Conservation (phyloP, 2,329 filamentous ascomycete species). For the Raffaelea arxii region DNA sequence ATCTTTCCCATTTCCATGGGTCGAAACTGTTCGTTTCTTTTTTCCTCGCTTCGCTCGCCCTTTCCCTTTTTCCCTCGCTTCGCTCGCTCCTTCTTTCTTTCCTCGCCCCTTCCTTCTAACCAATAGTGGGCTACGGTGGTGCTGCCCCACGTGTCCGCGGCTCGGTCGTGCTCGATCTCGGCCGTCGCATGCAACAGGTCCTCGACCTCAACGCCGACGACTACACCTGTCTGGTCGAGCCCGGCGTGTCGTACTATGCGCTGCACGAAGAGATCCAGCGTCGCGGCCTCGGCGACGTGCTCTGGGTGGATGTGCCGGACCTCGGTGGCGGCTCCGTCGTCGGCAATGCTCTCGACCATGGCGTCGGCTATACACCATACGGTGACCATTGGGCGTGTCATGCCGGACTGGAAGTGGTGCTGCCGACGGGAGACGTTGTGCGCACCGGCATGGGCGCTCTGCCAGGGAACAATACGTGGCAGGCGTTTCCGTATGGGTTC, state of each 20-base stretch:
- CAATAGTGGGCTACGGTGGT: conserved; percentile 30
- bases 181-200: conserved; percentile 29
- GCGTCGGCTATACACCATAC: conserved; percentile 36
- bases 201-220: conserved; percentile 27
- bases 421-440: conserved; percentile 30
- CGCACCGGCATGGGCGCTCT: conserved; percentile 31
- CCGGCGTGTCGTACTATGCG: conserved; percentile 29
- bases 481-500: conserved; percentile 31
- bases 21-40: conserved; percentile 19
- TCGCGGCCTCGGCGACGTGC: conserved; percentile 21
- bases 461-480: conserved; percentile 28
- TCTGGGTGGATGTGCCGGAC: conserved; percentile 34
- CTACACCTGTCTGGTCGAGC: conserved; percentile 30
- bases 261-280: conserved; percentile 26
- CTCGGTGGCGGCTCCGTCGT: conserved; percentile 34
- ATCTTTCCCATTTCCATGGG: conserved; percentile 28
- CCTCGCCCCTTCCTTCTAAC: not conserved
- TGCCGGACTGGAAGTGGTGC: conserved; percentile 32
- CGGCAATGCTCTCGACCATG: conserved; percentile 35
- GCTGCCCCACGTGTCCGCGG: conserved; percentile 31
- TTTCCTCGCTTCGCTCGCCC: too few relatives aligned
- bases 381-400: conserved; percentile 32
- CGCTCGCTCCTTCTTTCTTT: not conserved
- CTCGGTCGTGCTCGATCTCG: conserved; percentile 31
- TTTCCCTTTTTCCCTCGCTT: too few relatives aligned